Conservation (phyloP, 225 moss, liverwort and hornwort genomes). For the Polytrichum formosum region DNA sequence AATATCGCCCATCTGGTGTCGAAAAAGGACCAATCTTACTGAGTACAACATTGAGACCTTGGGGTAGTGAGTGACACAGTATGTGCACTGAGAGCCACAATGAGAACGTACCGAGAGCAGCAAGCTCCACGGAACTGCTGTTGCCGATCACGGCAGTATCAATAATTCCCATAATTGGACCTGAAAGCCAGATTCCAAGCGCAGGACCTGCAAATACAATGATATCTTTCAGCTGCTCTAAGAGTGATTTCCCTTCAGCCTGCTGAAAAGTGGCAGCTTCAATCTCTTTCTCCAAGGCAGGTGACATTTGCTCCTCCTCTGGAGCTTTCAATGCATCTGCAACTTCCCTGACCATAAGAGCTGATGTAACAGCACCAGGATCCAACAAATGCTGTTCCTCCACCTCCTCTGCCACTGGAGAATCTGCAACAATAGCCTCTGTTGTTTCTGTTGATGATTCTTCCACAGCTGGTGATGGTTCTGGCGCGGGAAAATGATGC, state of each 20-base stretch:
- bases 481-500: neutral
- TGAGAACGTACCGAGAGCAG: slow-evolving; percentile 66
- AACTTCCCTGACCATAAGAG: slow-evolving; percentile 44
- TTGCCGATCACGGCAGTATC: slow-evolving; percentile 93
- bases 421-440: neutral
- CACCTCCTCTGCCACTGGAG: slow-evolving; percentile 11
- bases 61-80: too few relatives aligned
- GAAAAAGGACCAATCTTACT: too few relatives aligned
- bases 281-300: slow-evolving; percentile 15
- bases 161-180: slow-evolving; percentile 89
- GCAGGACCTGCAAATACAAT: slow-evolving; percentile 90
- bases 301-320: slow-evolving; percentile 31
- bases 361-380: slow-evolving; percentile 49
- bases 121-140: slow-evolving; percentile 84
- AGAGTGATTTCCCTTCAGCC: slow-evolving; percentile 37
- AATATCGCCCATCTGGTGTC: too few relatives aligned
- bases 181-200: slow-evolving; percentile 91
- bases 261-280: slow-evolving; percentile 13
- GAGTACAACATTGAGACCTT: too few relatives aligned
- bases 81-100: too few relatives aligned
- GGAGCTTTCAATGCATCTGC: slow-evolving; percentile 43
- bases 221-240: slow-evolving; percentile 76
- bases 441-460: neutral
- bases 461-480: slow-evolving; percentile 15
- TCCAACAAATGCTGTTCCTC: slow-evolving; percentile 32